phyloP scores from a whole-genome alignment of 202 grass and related monocot species.

The Bolboschoenoplectus hybrid region DNA sequence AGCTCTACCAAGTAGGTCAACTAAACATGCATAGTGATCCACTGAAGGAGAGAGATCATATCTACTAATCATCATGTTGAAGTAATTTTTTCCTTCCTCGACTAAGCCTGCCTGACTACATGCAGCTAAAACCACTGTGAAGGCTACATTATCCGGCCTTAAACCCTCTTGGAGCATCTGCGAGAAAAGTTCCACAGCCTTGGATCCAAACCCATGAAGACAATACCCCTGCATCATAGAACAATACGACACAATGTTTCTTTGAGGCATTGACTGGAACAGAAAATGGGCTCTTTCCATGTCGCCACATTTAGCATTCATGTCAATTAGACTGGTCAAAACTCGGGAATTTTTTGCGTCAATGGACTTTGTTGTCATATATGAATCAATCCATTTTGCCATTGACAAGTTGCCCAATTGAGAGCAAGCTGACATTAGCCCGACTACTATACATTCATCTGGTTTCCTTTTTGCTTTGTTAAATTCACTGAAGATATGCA shows the following conservation, averaged over 20 bases:
- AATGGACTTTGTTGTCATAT: conserved; percentile 48
- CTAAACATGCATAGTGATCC: conserved; percentile 85
- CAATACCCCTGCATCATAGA: conserved; percentile 95
- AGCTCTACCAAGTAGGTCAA: conserved; percentile 67
- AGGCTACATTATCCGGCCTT: conserved; percentile 60
- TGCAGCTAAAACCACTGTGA: conserved; percentile 84
- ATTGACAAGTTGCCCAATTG: conserved; percentile 64
- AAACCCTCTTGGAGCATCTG: conserved; percentile 75
- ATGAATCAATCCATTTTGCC: conserved; percentile 67
- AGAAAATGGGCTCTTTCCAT: conserved; percentile 73
- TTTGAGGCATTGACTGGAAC: conserved; percentile 71
- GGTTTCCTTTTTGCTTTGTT: conserved; percentile 51
- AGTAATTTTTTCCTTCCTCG: conserved; percentile 81
- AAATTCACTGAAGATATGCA: conserved; percentile 72
- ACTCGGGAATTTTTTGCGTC: conserved; percentile 60
- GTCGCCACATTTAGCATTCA: conserved; percentile 93
- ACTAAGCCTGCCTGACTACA: conserved; percentile 79
- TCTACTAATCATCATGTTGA: conserved; percentile 65
- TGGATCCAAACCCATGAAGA: conserved; percentile 75
- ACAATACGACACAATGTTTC: conserved; percentile 75
- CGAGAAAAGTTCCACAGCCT: conserved; percentile 77
- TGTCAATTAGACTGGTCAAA: conserved; percentile 72
- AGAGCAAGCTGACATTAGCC: conserved; percentile 81
- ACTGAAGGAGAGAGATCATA: conserved; percentile 60
- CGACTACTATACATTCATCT: conserved; percentile 67